phyloP scores from a whole-genome alignment of 1,139 yeast genomes.

The Keqinozyma sinolaborantium region DNA sequence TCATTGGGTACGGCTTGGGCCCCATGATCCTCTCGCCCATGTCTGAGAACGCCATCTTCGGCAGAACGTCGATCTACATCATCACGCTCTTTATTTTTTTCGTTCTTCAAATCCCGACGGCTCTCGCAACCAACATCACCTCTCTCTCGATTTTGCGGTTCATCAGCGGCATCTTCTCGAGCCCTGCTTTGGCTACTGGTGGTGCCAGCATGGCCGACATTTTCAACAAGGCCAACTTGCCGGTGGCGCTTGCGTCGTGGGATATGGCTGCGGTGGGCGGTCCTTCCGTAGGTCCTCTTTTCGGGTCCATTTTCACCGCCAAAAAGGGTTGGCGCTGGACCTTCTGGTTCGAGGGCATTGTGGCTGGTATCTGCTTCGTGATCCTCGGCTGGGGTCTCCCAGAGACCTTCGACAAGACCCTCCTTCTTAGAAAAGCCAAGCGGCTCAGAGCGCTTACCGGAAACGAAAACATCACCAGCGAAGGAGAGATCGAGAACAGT shows the following conservation, averaged over 20 bases:
- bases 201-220: slow-evolving; percentile 33
- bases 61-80: slow-evolving; percentile 43
- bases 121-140: slow-evolving; percentile 25
- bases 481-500: slow-evolving; percentile 38
- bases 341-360: slow-evolving; percentile 39
- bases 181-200: slow-evolving; percentile 34
- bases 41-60: slow-evolving; percentile 47
- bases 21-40: slow-evolving; percentile 54
- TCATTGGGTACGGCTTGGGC: slow-evolving; percentile 57
- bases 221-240: slow-evolving; percentile 19
- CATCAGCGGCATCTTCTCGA: slow-evolving; percentile 30
- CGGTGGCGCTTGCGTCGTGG: slow-evolving; percentile 26
- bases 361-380: slow-evolving; percentile 28
- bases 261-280: slow-evolving; percentile 26
- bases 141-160: slow-evolving; percentile 29
- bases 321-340: slow-evolving; percentile 40
- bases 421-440: slow-evolving; percentile 44
- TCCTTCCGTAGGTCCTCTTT: slow-evolving; percentile 29
- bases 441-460: slow-evolving; percentile 46
- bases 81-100: slow-evolving; percentile 26
- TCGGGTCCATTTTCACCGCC: slow-evolving; percentile 23
- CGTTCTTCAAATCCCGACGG: slow-evolving; percentile 33
- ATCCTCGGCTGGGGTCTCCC: slow-evolving; percentile 38
- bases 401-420: slow-evolving; percentile 46
- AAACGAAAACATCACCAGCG: slow-evolving; percentile 32